Evolutionary conservation across 1,284 basidiomycete species (phyloP).

Genomic region (Fomitopsis pinicola): DNA sequence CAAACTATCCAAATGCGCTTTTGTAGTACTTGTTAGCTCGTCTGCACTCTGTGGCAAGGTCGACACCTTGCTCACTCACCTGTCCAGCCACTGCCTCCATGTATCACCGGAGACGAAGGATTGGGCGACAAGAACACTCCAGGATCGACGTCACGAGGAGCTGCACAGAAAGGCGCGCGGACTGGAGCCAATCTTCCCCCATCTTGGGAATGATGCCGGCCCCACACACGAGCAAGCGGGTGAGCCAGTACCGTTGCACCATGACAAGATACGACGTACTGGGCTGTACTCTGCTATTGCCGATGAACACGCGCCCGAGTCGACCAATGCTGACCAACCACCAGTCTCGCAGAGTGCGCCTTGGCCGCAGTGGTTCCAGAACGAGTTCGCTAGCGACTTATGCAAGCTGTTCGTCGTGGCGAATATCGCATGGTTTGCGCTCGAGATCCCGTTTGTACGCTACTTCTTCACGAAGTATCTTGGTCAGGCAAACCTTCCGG

Average conservation of each 20-base stretch:
- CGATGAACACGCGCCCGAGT: too few relatives aligned
- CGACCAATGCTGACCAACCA: not conserved
- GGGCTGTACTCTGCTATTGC: not conserved
- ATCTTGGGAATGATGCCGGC: not conserved
- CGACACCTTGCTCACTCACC: not conserved
- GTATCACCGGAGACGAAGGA: not conserved
- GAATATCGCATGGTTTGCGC: slow-evolving; percentile 4
- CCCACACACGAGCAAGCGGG: not conserved
- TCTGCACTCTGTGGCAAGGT: not conserved
- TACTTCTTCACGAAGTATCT: slow-evolving; percentile 9
- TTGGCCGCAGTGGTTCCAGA: not conserved
- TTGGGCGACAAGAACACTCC: not conserved
- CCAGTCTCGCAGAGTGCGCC: not conserved
- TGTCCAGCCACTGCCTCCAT: not conserved
- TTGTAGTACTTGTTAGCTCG: not conserved
- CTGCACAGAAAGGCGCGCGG: not conserved
- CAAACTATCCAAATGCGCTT: not conserved
- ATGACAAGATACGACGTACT: not conserved
- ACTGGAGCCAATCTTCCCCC: not conserved
- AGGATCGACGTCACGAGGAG: not conserved
- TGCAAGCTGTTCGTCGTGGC: slow-evolving; percentile 7
- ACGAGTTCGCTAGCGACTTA: slow-evolving; percentile 7
- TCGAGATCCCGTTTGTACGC: slow-evolving; percentile 3
- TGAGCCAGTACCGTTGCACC: not conserved
- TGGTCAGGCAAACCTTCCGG: not conserved